A percentile compares a stretch with the other conserved stretches of the same genome.
phyloP scores from a whole-genome alignment of 805 yeast genomes.

The Starmerella stigmatis region DNA sequence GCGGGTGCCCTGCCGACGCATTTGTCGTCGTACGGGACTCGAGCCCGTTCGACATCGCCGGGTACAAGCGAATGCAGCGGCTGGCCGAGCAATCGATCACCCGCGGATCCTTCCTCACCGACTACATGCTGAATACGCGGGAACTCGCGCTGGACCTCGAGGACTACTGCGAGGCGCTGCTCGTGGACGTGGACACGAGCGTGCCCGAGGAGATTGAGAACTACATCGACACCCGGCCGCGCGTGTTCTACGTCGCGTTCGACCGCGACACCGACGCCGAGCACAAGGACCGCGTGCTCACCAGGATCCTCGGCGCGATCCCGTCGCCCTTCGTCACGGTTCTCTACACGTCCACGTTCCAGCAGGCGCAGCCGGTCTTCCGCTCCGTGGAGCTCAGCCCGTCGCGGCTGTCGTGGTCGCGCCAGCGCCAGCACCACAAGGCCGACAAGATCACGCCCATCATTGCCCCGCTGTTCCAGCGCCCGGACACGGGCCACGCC shows the following conservation, averaged over 20 bases:
- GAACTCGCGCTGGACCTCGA: slow-evolving; percentile 25
- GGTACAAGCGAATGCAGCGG: slow-evolving; percentile 17
- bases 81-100: slow-evolving; percentile 24
- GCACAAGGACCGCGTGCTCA: slow-evolving; percentile 44
- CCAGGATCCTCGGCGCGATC: slow-evolving; percentile 34
- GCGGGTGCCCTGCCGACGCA: slow-evolving; percentile 25
- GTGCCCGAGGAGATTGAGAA: slow-evolving; percentile 5
- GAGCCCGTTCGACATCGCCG: slow-evolving; percentile 18
- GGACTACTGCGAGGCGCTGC: slow-evolving; percentile 23
- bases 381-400: slow-evolving; percentile 27
- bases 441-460: slow-evolving; percentile 17
- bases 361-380: slow-evolving; percentile 23
- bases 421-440: slow-evolving; percentile 13
- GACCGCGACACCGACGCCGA: slow-evolving; percentile 28
- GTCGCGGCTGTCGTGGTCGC: slow-evolving; percentile 24
- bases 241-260: slow-evolving; percentile 23
- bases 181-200: slow-evolving; percentile 7
- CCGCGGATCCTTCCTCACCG: slow-evolving; percentile 21
- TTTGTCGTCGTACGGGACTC: slow-evolving; percentile 22
- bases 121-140: slow-evolving; percentile 16
- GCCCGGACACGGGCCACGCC: slow-evolving; percentile 10
- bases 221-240: slow-evolving; percentile 18
- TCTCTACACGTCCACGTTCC: slow-evolving; percentile 40
- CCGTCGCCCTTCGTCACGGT: slow-evolving; percentile 68
- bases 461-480: slow-evolving; percentile 21